Percentiles rank a stretch among this genome's conserved stretches.
These are phyloP conservation scores for Sporisorium scitamineum DNA, from an alignment of 1,284 basidiomycete genomes.

Conservation along the genomic window DNA sequence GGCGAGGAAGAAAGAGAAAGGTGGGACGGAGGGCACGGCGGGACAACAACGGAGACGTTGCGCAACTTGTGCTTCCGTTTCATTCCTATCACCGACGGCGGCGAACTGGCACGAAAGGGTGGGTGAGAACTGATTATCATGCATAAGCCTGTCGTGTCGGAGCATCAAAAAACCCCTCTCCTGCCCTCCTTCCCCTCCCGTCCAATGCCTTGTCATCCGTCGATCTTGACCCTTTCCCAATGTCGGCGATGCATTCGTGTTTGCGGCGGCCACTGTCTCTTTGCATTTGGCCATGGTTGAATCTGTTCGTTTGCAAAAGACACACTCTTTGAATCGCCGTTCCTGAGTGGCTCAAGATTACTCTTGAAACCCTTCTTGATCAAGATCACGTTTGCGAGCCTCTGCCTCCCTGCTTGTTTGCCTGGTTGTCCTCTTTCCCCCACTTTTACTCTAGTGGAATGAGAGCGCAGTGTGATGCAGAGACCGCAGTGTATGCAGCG, in stretches of 20 bases:
- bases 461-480: neutral
- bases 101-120: neutral
- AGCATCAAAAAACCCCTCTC: neutral
- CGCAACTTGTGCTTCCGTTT: conserved; percentile 7
- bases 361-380: neutral
- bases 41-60: no score
- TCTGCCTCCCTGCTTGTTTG: neutral
- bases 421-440: neutral
- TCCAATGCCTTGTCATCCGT: neutral
- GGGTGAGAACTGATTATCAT: no score
- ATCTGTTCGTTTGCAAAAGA: no score
- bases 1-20: no score
- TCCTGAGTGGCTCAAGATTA: neutral
- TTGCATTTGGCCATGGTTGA: no score
- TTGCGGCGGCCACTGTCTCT: neutral
- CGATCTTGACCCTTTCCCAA: neutral
- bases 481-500: neutral
- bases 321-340: neutral
- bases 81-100: conserved; percentile 1
- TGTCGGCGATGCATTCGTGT: neutral
- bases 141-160: conserved; percentile 4
- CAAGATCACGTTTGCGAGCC: neutral
- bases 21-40: neutral
- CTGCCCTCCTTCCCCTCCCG: neutral
- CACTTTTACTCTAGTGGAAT: neutral